These are phyloP conservation scores for Penicillium malachiteum DNA, from an alignment of 495 filamentous ascomycete genomes.

Conservation along the genomic window DNA sequence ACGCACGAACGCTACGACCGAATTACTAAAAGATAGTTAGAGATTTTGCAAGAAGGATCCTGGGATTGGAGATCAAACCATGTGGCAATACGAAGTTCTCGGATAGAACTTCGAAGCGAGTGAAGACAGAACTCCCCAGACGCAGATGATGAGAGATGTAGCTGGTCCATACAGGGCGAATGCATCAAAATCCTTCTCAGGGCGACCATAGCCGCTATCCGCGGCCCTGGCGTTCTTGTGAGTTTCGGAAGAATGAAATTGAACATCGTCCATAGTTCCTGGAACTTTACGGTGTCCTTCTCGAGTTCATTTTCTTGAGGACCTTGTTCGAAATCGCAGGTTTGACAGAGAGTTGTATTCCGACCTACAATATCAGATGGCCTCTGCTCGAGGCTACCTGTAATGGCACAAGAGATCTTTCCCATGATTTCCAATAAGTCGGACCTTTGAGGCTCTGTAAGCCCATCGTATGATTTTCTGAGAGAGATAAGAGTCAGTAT, in stretches of 20 bases:
- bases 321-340: constrained; percentile 32
- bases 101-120: constrained; percentile 74
- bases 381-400: constrained; percentile 22
- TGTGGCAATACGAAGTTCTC: constrained; percentile 83
- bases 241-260: constrained; percentile 56
- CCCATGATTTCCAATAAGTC: constrained; percentile 37
- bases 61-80: constrained; percentile 42
- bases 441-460: constrained; percentile 31
- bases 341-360: constrained; percentile 35
- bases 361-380: constrained; percentile 14
- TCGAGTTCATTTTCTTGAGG: constrained; percentile 4
- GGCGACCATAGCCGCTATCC: constrained; percentile 71
- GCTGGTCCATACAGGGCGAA: constrained; percentile 49
- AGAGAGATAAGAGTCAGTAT: constrained; percentile 9
- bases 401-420: constrained; percentile 45
- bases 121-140: constrained; percentile 79
- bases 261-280: constrained; percentile 54
- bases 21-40: constrained; percentile 52
- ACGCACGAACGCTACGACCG: constrained; percentile 64
- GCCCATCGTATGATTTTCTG: constrained; percentile 25
- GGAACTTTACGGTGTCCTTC: constrained; percentile 32
- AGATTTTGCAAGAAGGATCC: constrained; percentile 2
- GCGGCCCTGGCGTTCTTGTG: constrained; percentile 56
- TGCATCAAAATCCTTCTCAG: constrained; percentile 68
- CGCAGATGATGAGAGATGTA: constrained; percentile 63